Evolutionary conservation across 139 green algal genomes (phyloP).

Genomic region (Coccomyxa sp.): DNA sequence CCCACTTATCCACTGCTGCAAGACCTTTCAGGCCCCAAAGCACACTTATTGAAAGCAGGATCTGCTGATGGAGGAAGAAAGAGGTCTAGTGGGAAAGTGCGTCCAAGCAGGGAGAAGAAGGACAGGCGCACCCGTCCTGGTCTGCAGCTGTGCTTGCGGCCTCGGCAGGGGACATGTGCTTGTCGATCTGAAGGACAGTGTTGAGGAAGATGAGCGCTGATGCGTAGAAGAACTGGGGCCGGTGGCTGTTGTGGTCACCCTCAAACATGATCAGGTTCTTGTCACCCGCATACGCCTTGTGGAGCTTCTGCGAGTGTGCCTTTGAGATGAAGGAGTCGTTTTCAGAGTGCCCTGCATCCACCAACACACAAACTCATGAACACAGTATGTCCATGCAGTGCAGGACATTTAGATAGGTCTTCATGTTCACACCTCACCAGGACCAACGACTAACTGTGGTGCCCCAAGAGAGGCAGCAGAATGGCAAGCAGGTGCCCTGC

Average conservation of each 20-base stretch:
- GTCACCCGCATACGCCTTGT: conserved; percentile 71
- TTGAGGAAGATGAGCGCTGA: conserved; percentile 1
- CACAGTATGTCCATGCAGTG: neutral
- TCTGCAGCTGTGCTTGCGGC: neutral
- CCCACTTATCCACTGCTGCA: too few relatives aligned
- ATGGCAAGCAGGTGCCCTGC: too few relatives aligned
- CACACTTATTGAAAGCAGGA: too few relatives aligned
- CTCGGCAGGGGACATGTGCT: neutral
- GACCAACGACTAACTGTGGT: too few relatives aligned
- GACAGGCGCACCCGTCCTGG: too few relatives aligned
- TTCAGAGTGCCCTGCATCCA: conserved; percentile 52
- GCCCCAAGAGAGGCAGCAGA: too few relatives aligned
- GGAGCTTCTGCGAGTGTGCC: conserved; percentile 67
- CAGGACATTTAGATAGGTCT: neutral
- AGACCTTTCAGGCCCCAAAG: too few relatives aligned
- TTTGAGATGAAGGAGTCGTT: conserved; percentile 77
- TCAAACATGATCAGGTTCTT: conserved; percentile 86
- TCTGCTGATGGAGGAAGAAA: too few relatives aligned
- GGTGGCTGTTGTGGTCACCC: conserved; percentile 90
- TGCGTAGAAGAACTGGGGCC: conserved; percentile 32
- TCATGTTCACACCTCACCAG: too few relatives aligned
- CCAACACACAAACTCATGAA: neutral
- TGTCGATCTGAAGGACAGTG: neutral
- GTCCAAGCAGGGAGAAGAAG: too few relatives aligned
- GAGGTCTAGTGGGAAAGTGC: too few relatives aligned